A percentile compares a stretch with the other conserved stretches of the same genome.
These are phyloP conservation scores for Lolium perenne DNA, from an alignment of 176 grass and related monocot genomes.

Conservation along the genomic window DNA sequence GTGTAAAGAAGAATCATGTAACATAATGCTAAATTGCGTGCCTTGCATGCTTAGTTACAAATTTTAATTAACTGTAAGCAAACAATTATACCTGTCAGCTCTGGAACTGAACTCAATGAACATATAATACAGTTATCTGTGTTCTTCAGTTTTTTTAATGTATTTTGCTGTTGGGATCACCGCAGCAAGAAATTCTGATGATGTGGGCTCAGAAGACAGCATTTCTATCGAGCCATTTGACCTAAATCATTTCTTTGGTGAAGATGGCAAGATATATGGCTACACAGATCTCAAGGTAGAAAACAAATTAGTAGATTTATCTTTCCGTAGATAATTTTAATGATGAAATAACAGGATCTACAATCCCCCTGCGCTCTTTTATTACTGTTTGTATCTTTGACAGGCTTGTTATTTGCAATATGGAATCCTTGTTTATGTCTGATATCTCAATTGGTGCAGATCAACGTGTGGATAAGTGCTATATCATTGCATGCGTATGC, in stretches of 20 bases:
- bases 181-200: conserved; percentile 63
- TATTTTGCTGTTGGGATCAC: conserved; percentile 32
- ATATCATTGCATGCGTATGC: conserved; percentile 83
- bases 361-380: background rate
- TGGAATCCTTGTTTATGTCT: conserved; percentile 10
- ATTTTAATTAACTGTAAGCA: background rate
- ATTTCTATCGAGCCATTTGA: conserved; percentile 69
- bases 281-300: conserved; percentile 84
- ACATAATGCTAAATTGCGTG: background rate
- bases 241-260: conserved; percentile 87
- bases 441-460: conserved; percentile 59
- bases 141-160: conserved; percentile 29
- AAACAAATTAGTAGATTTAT: background rate
- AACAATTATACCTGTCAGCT: background rate
- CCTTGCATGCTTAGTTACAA: background rate
- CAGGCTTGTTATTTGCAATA: conserved; percentile 28
- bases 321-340: conserved; percentile 1
- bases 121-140: conserved; percentile 20
- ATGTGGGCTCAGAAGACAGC: conserved; percentile 56
- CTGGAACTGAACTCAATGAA: conserved; percentile 4
- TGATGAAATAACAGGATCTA: background rate
- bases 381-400: conserved; percentile 1
- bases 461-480: conserved; percentile 83
- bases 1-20: conserved; percentile 11
- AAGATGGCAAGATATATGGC: conserved; percentile 96